Percentiles rank a stretch among this genome's conserved stretches.
These are phyloP conservation scores for Striga asiatica DNA, from an alignment of 257 asterid species.

Conservation along the genomic window DNA sequence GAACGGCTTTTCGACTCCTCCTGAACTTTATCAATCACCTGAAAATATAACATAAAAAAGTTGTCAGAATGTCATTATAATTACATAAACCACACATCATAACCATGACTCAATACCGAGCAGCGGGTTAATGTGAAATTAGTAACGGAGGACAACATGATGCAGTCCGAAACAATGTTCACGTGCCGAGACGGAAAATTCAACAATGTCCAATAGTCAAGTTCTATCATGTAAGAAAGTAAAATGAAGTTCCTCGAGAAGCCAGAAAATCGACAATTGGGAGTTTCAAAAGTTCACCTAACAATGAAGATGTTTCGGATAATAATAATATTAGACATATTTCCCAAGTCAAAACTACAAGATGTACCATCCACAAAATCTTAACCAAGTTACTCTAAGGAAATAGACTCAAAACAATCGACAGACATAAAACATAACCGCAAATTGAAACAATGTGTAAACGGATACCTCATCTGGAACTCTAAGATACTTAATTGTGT, in stretches of 20 bases:
- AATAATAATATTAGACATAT: not conserved
- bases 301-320: no score
- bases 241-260: not conserved
- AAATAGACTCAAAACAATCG: not conserved
- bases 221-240: not conserved
- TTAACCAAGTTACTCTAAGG: not conserved
- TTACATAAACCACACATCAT: not conserved
- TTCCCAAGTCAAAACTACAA: no score
- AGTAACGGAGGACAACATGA: no score
- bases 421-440: not conserved
- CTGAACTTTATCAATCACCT: conserved; percentile 66
- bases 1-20: conserved; percentile 50
- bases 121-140: no score
- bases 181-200: not conserved
- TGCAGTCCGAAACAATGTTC: no score
- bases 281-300: not conserved
- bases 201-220: conserved; percentile 5
- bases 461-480: conserved; percentile 88
- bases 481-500: conserved; percentile 64
- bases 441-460: not conserved
- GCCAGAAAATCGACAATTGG: not conserved
- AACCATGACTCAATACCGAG: no score
- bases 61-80: not conserved
- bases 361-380: not conserved
- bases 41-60: conserved; percentile 13